A percentile compares a stretch with the other conserved stretches of the same genome.
phyloP scores from a whole-genome alignment of 495 filamentous ascomycete species.

The Daldinia loculata region DNA sequence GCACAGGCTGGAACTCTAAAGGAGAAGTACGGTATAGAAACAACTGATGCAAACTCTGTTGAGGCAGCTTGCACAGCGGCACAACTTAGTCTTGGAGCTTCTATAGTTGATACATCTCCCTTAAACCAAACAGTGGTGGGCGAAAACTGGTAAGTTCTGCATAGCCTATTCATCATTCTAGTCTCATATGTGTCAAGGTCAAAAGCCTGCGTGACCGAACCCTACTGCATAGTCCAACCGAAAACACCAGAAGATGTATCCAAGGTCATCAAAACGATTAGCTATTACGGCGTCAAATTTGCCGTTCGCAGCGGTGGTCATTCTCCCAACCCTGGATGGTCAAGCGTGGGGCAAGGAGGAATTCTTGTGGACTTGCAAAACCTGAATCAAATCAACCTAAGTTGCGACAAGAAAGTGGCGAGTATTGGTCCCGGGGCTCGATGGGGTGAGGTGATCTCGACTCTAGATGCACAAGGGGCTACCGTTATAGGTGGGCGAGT shows the following conservation, averaged over 20 bases:
- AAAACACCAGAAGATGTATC: conserved; percentile 44
- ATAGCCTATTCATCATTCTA: not conserved
- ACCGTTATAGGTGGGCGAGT: conserved; percentile 50
- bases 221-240: conserved; percentile 49
- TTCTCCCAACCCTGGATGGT: conserved; percentile 43
- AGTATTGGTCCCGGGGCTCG: conserved; percentile 51
- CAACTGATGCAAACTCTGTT: not conserved
- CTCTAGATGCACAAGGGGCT: conserved; percentile 40
- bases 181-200: conserved; percentile 20
- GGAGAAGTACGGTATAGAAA: not conserved
- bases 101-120: not conserved
- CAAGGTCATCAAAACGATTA: conserved; percentile 29
- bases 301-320: conserved; percentile 59
- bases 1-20: not conserved
- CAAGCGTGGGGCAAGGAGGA: conserved; percentile 48
- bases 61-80: not conserved
- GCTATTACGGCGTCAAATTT: conserved; percentile 37
- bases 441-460: conserved; percentile 53
- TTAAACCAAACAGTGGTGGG: conserved; percentile 1
- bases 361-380: conserved; percentile 56
- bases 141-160: not conserved
- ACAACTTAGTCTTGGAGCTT: not conserved
- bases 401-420: conserved; percentile 42
- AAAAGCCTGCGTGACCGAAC: conserved; percentile 28
- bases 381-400: conserved; percentile 50